phyloP scores from a whole-genome alignment of 768 basidiomycete genomes.

The Suillus subluteus region DNA sequence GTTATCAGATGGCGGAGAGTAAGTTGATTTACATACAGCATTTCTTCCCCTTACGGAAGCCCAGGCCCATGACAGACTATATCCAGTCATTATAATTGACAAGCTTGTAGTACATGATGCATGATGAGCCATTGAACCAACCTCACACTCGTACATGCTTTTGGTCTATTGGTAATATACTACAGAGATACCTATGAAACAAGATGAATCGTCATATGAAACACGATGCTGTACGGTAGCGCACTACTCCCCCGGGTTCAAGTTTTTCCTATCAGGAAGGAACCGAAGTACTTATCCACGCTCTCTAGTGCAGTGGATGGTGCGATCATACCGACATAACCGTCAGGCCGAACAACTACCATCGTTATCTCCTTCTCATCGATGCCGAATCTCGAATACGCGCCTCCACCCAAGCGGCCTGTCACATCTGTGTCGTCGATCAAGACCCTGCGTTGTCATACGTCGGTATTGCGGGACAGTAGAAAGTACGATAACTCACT shows the following conservation, averaged over 20 bases:
- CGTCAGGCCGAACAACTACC: constrained; percentile 40
- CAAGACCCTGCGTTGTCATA: constrained; percentile 46
- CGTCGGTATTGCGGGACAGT: background rate
- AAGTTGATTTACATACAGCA: too few species aligned
- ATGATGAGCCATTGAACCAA: too few species aligned
- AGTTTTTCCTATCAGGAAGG: constrained; percentile 36
- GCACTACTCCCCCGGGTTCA: background rate
- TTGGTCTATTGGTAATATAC: background rate
- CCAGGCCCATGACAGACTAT: too few species aligned
- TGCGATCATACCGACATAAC: constrained; percentile 62
- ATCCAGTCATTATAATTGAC: too few species aligned
- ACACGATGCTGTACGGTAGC: background rate
- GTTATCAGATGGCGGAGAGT: too few species aligned
- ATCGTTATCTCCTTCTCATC: constrained; percentile 33
- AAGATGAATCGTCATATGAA: background rate
- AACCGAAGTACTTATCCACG: constrained; percentile 51
- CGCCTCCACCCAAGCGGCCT: constrained; percentile 52
- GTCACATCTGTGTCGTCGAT: constrained; percentile 57
- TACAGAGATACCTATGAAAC: background rate
- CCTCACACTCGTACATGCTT: too few species aligned
- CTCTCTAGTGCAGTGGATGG: constrained; percentile 44
- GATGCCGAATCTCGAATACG: constrained; percentile 58
- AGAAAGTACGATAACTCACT: constrained; percentile 31
- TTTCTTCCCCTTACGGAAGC: too few species aligned
- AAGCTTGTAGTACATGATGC: too few species aligned